Evolutionary conservation across 2,329 filamentous ascomycete species (phyloP).

Genomic region (Aspergillus ochraceus): DNA sequence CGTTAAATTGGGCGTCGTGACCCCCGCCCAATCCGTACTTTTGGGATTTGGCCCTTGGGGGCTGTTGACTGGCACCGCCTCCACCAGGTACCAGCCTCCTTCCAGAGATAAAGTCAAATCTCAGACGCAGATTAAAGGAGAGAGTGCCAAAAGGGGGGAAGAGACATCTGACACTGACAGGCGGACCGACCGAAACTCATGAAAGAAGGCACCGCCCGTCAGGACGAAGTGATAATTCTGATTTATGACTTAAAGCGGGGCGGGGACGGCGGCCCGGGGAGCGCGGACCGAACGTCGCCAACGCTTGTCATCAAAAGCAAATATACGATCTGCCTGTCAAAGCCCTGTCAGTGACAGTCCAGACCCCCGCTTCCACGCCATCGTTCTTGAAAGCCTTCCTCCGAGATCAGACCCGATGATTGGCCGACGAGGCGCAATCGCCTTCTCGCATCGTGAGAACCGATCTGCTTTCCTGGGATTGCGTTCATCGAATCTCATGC

Average conservation of each 20-base stretch:
- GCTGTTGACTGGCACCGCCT: too few species aligned
- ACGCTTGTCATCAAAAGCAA: conserved; percentile 19
- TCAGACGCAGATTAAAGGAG: neutral
- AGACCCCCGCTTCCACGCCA: neutral
- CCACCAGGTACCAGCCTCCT: too few species aligned
- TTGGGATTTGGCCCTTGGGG: neutral
- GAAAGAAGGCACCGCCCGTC: neutral
- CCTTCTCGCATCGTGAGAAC: conserved; percentile 5
- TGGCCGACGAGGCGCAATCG: conserved; percentile 13
- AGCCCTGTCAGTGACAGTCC: conserved; percentile 5
- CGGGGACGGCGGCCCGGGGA: conserved; percentile 17
- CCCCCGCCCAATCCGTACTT: neutral
- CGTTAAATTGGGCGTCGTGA: too few species aligned
- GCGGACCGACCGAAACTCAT: conserved; percentile 2
- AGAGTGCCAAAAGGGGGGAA: neutral
- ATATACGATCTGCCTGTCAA: conserved; percentile 18
- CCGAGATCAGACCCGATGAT: conserved; percentile 12
- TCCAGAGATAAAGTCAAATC: too few species aligned
- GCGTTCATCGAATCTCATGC: conserved; percentile 1
- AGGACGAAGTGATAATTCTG: too few species aligned
- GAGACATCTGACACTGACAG: neutral
- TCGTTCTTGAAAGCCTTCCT: neutral
- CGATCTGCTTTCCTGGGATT: conserved; percentile 15
- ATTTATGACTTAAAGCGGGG: conserved; percentile 1
- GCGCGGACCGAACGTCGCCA: conserved; percentile 19